Base-by-base conservation (phyloP, 257 asterid species). In the Haberlea rhodopensis region DNA sequence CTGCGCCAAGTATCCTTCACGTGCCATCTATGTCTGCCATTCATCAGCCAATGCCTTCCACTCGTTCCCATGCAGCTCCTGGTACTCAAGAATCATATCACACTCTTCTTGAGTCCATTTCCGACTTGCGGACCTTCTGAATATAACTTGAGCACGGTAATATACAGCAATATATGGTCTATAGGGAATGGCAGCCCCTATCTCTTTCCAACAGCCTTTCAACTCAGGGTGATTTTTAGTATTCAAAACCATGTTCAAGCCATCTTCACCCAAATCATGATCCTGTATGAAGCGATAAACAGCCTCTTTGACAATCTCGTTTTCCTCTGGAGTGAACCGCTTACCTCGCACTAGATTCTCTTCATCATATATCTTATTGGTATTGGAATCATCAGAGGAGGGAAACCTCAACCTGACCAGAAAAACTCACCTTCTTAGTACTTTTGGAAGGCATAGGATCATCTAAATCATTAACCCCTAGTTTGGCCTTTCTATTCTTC, bases 61-160 rank as follows among this genome's bases (percentile, higher is more conserved):
- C 48, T 64, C 23, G 57, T 78, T 83, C 49, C 86, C 86, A 26
- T 78, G 62, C 72, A 21, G 64, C 52, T 69, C 26, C 11, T 73
- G 73, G 81, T 74, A 9, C 51, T 69, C 56, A 63, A 58, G 55
- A 52, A 83, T 2, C 56, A 49, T 20, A 5, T 72, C 73, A 29
- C 51, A 69, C 81, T 80, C 86, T 72, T 83, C 86, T 67, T 73
- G 61, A 56, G 82, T 83, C 89, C 86, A 80, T 63, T 74, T 74
- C 5, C 74, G 68, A 8, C 0, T 32, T 20, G 73, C 79, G 3
- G 84, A 78, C 79, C 84, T 76, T 56, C 71, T 53, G 52, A 78
- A 72, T 60, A 83, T 10, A 62, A 73, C n/a, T 40, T 76, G 84
- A 11, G 83, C 84, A 53, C 84, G 86, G 56, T 0, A 56, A 64